Evolutionary conservation across 176 grass and related monocot species (phyloP).

Genomic region (Hordeum vulgare): MorexV3_pseudomolecules_assembly NC_058521.1:405340972-405341471

Average conservation of each 20-base stretch:
- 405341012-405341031: no score
- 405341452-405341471: not conserved
- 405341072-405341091: not conserved
- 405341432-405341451: not conserved
- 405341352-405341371: conserved; percentile 32
- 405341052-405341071: not conserved
- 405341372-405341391: conserved; percentile 28
- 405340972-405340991: no score
- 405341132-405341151: not conserved
- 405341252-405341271: conserved; percentile 2
- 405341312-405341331: not conserved
- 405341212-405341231: not conserved
- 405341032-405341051: not conserved
- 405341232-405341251: not conserved
- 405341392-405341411: not conserved
- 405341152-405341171: not conserved
- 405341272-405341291: not conserved
- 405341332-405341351: conserved; percentile 5
- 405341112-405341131: not conserved
- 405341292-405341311: not conserved
- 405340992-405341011: no score
- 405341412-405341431: not conserved
- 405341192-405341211: not conserved
- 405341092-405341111: not conserved
- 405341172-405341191: not conserved